Conservation (phyloP, 1,139 yeast genomes). For the Candida neerlandica region DNA sequence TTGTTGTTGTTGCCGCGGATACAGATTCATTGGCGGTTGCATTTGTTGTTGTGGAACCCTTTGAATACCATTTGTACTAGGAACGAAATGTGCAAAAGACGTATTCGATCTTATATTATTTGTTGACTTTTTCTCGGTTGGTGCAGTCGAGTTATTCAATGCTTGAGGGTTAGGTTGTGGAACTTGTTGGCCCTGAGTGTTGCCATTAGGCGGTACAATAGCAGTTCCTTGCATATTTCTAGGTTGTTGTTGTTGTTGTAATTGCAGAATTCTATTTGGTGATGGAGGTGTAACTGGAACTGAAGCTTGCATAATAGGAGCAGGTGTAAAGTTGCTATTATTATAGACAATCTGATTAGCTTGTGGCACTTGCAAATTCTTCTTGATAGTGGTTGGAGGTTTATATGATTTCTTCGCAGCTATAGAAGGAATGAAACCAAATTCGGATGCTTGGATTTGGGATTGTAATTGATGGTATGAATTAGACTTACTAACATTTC, state of each 20-base stretch:
- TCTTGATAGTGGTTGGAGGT: constrained; percentile 38
- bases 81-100: constrained; percentile 12
- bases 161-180: constrained; percentile 8
- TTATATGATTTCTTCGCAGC: constrained; percentile 31
- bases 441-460: constrained; percentile 42
- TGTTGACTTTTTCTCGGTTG: constrained; percentile 9
- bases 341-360: neutral
- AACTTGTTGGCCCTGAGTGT: constrained; percentile 6
- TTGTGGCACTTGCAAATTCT: constrained; percentile 11
- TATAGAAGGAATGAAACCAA: constrained; percentile 34
- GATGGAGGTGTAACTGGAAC: constrained; percentile 7
- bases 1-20: constrained; percentile 8
- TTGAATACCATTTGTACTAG: constrained; percentile 2
- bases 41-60: constrained; percentile 10
- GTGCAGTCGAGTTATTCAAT: constrained; percentile 16
- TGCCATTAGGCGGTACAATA: constrained; percentile 6
- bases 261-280: constrained; percentile 2
- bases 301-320: constrained; percentile 10
- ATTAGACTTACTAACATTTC: constrained; percentile 41
- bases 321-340: neutral
- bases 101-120: constrained; percentile 17
- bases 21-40: constrained; percentile 9
- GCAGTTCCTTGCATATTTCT: constrained; percentile 3
- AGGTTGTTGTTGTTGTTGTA: constrained; percentile 12
- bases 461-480: constrained; percentile 47